These are phyloP conservation scores for Colletotrichum theobromicola DNA, from an alignment of 2,329 filamentous ascomycete species.

Conservation along the genomic window DNA sequence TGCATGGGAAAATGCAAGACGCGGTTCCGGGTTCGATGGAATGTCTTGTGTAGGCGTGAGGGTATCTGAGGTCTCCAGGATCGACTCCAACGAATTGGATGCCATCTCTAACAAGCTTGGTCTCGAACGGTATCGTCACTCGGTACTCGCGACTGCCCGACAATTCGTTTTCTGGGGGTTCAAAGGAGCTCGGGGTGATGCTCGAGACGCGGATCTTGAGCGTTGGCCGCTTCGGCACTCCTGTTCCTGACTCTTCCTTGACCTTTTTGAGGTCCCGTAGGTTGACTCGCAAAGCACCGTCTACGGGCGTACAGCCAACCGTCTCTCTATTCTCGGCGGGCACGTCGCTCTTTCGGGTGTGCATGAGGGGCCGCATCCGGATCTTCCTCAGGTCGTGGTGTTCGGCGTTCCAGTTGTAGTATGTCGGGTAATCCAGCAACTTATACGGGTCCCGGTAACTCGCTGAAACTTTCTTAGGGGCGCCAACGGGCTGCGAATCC, in stretches of 20 bases:
- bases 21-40: conserved; percentile 79
- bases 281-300: conserved; percentile 55
- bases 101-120: conserved; percentile 80
- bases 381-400: conserved; percentile 79
- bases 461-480: conserved; percentile 42
- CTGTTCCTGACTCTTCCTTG: conserved; percentile 13
- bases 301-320: conserved; percentile 60
- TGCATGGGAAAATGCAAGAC: conserved; percentile 89
- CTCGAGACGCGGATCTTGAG: conserved; percentile 51
- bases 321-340: conserved; percentile 60
- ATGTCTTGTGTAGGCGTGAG: conserved; percentile 89
- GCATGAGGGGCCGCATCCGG: conserved; percentile 62
- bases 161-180: conserved; percentile 31
- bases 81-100: conserved; percentile 90
- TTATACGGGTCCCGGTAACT: conserved; percentile 71
- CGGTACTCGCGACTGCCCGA: conserved; percentile 61
- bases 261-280: conserved; percentile 35
- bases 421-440: conserved; percentile 63
- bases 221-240: conserved; percentile 34
- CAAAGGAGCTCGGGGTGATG: conserved; percentile 28
- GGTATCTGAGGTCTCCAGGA: conserved; percentile 80
- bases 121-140: conserved; percentile 75
- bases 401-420: conserved; percentile 68
- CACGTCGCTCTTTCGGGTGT: conserved; percentile 57
- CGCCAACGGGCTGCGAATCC: conserved; percentile 17